Conservation (phyloP, 495 filamentous ascomycete genomes). For the Tuber indicum region DNA sequence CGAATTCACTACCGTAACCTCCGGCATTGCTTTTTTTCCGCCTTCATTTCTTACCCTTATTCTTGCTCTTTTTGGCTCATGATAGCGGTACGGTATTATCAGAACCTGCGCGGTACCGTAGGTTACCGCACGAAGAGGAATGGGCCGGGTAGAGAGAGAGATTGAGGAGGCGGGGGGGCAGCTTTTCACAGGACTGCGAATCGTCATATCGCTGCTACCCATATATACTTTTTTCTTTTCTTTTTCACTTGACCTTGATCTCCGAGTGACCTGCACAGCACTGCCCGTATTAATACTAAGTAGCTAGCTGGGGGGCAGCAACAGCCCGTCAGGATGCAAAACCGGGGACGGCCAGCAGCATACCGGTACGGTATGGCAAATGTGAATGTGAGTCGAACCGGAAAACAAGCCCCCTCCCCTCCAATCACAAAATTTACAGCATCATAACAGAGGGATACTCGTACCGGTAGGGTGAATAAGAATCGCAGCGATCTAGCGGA, state of each 20-base stretch:
- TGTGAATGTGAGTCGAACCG: background rate
- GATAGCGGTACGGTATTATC: background rate
- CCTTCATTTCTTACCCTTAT: background rate
- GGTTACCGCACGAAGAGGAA: background rate
- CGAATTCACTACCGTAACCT: background rate
- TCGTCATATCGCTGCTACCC: background rate
- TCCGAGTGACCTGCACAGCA: background rate
- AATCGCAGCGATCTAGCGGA: background rate
- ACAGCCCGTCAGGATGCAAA: background rate
- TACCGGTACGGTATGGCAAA: background rate
- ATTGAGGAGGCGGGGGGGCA: background rate
- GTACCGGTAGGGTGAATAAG: background rate
- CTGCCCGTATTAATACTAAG: background rate
- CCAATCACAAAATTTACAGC: background rate
- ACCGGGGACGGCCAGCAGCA: background rate
- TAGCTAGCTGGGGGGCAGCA: background rate
- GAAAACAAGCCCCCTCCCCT: background rate
- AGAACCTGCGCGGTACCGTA: background rate
- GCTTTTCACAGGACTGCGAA: background rate
- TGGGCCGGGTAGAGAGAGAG: background rate
- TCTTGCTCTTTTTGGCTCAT: background rate
- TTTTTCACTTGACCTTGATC: background rate
- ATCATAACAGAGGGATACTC: background rate
- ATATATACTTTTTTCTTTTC: background rate
- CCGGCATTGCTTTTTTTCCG: background rate